Base-by-base conservation (phyloP, 768 basidiomycete genomes). In the Leucocoprinus leucothites region DNA sequence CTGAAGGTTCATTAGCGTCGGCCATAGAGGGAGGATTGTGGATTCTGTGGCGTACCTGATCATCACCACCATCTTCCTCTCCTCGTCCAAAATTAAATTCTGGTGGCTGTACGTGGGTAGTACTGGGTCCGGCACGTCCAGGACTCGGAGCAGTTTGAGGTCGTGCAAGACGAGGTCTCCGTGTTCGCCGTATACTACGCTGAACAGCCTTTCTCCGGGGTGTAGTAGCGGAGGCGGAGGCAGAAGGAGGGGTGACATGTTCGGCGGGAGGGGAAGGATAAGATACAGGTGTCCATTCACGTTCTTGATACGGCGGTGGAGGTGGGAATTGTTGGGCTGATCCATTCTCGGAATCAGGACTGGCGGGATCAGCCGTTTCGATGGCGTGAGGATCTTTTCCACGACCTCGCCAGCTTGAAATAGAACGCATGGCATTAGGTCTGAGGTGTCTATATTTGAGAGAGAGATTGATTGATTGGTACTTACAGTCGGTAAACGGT, bases 401-500 rank as follows among this genome's bases (percentile, higher is more conserved):
- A 57, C 87, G 82, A 68, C 86, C 83, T 71, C 86, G 78, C 91
- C 91, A 91, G 68, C 90, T 91, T 58, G 9, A 25, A 2, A 13
- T 35, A 42, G 19, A 44, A 48, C 14, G 22, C 24, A 22, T 16
- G 6, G 38, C 9, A 43, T 31, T 31, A 50, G 38, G 4, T 18
- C 13, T 44, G 40, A 41, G 6, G 18, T 41, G 24, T 47, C 22
- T 61, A 9, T 38, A 57, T 57, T 48, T 13, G 41, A 45, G 25
- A 52, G 31, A 47, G 48, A 56, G 24, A 34, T 46, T 3, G 25
- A 38, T 34, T 11, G 47, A 40, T 11, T 31, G 26, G 24, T 25
- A 49, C 89, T 74, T 67, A 92, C 91, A 93, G 74, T 69, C 89
- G 82, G 73, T 91, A 94, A 40, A 91, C 89, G 43, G 90, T 91